phyloP scores from a whole-genome alignment of 352 stramenopile species.

The Globisporangium canariense region DNA sequence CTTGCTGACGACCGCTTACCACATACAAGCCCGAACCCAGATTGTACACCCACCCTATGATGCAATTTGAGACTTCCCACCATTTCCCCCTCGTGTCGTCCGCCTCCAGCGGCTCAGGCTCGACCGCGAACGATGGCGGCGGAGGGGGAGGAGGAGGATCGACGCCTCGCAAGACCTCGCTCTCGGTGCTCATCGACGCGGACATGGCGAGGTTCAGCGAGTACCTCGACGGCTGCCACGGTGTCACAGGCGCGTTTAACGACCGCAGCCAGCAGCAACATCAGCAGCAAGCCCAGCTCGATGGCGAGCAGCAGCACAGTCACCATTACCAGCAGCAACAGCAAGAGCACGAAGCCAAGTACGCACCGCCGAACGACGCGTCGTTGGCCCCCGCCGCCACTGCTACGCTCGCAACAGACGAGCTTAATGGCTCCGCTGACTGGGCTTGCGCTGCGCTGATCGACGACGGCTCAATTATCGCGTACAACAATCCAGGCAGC shows the following conservation, averaged over 20 bases:
- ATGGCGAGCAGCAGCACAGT: background rate
- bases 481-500: background rate
- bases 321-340: background rate
- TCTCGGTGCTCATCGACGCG: slow-evolving; percentile 10
- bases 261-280: background rate
- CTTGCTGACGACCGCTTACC: background rate
- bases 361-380: background rate
- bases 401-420: background rate
- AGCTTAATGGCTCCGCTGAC: background rate
- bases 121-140: background rate
- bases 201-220: slow-evolving; percentile 13
- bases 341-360: slow-evolving; percentile 4
- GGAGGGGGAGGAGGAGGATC: background rate
- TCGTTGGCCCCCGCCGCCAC: too few relatives aligned
- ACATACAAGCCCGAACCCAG: background rate
- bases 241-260: background rate
- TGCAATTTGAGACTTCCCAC: slow-evolving; percentile 4
- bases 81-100: background rate
- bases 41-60: background rate
- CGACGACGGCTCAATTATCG: background rate
- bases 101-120: background rate
- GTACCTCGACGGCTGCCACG: slow-evolving; percentile 9
- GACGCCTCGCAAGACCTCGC: background rate
- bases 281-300: background rate
- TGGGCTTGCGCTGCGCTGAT: slow-evolving; percentile 1